Evolutionary conservation across 1,139 yeast genomes (phyloP), one percentile per base, ranked within the genome.

Genomic region (Kluyveromyces marxianus): DNA sequence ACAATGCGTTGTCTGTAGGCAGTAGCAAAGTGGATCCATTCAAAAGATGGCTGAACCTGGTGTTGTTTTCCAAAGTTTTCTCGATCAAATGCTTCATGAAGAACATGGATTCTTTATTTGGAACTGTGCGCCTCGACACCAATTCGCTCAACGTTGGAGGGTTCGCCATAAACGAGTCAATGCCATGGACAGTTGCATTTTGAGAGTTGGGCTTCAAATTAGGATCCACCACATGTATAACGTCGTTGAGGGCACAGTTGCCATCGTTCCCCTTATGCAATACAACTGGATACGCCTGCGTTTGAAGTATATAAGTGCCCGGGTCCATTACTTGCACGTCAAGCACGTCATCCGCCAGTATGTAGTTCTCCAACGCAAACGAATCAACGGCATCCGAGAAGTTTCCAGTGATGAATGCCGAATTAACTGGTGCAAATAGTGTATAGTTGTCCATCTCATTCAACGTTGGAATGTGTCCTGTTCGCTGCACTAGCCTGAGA

Each of bases 391-490:
- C 6, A 4, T 44, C 50, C 37, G 62, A 59, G 24, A 59, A 65
- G 24, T 31, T 38, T 1, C 14, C 31, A 7, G 5, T 25, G 14
- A 68, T 71, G 64, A 85, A 89, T 0, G 96, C 97, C 56, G 84
- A 80, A 65, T 90, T 88, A 24, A 86, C 75, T 0, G 97, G 97
- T 0, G 97, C 97, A 40, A 88, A 63, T 24, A 90, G 67, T 0
- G 97, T 88, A 44, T 83, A 75, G 60, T 89, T 84, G 34, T 71
- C 68, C 50, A 84, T 65, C 34, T 69, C 69, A 61, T 88, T 90
- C 43, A 92, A 64, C 32, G 69, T 65, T 1, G 95, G 94, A 1
- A 92, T 70, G 50, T 85, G 67, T 8, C 83, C 94, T 40, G 74
- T 70, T 43, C 75, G 68, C 60, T 90, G 97, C 3, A 90, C 57